A percentile compares a stretch with the other conserved stretches of the same genome.
phyloP scores from a whole-genome alignment of 1,139 yeast species.

The Sugiyamaella grinbergsii region DNA sequence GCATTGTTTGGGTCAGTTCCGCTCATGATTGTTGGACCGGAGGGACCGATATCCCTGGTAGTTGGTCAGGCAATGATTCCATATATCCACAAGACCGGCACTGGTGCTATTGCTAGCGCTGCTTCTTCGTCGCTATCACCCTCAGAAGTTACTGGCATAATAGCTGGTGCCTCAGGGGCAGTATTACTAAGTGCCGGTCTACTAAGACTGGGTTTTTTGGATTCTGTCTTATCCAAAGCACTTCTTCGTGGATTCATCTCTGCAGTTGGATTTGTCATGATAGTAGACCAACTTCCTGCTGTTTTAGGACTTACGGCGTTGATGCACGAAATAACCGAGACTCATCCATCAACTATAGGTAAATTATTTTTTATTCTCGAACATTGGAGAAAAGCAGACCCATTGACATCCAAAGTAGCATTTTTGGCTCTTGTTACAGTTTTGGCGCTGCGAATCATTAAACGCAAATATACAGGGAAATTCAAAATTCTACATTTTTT shows the following conservation, averaged over 20 bases:
- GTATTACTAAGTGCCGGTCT: slow-evolving; percentile 75
- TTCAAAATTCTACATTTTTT: slow-evolving; percentile 49
- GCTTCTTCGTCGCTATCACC: slow-evolving; percentile 49
- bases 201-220: slow-evolving; percentile 83
- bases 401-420: slow-evolving; percentile 41
- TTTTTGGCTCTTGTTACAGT: slow-evolving; percentile 40
- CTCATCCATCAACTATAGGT: slow-evolving; percentile 70
- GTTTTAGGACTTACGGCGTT: slow-evolving; percentile 63
- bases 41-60: slow-evolving; percentile 86
- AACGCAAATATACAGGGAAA: slow-evolving; percentile 26
- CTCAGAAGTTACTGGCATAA: slow-evolving; percentile 67
- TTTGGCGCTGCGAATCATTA: slow-evolving; percentile 36
- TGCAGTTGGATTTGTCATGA: slow-evolving; percentile 92
- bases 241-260: slow-evolving; percentile 85
- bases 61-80: slow-evolving; percentile 89
- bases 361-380: slow-evolving; percentile 61
- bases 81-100: slow-evolving; percentile 30
- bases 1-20: slow-evolving; percentile 89
- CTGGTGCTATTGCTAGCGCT: background rate
- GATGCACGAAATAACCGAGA: slow-evolving; percentile 53
- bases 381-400: slow-evolving; percentile 45
- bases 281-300: slow-evolving; percentile 71
- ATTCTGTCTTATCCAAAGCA: slow-evolving; percentile 81
- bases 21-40: slow-evolving; percentile 96
- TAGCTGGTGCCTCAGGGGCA: slow-evolving; percentile 78